Conservation (phyloP, 2,329 filamentous ascomycete species). For the Monosporascus sp. region DNA sequence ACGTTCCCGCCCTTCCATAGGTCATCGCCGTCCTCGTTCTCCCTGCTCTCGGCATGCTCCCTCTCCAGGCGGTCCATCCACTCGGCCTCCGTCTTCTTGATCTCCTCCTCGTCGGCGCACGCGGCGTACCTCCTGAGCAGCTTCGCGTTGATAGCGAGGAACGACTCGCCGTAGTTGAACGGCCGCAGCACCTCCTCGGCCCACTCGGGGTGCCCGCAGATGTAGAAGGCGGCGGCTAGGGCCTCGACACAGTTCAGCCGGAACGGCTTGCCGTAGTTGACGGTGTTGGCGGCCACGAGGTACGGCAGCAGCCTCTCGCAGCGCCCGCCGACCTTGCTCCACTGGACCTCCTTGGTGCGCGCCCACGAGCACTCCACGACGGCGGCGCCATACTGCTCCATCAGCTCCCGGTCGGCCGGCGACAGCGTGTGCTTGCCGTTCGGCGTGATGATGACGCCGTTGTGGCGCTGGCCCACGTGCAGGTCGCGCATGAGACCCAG, state of each 20-base stretch:
- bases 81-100: slow-evolving; percentile 78
- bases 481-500: slow-evolving; percentile 91
- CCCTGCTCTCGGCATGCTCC: slow-evolving; percentile 78
- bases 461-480: slow-evolving; percentile 84
- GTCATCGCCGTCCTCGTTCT: slow-evolving; percentile 61
- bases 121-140: slow-evolving; percentile 80
- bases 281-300: slow-evolving; percentile 90
- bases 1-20: slow-evolving; percentile 89
- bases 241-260: slow-evolving; percentile 94
- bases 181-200: slow-evolving; percentile 75
- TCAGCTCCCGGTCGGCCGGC: slow-evolving; percentile 72
- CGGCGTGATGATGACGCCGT: slow-evolving; percentile 88
- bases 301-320: slow-evolving; percentile 90
- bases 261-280: slow-evolving; percentile 97
- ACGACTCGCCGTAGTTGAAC: slow-evolving; percentile 84
- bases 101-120: slow-evolving; percentile 71
- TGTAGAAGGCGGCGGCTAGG: slow-evolving; percentile 84
- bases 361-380: slow-evolving; percentile 99
- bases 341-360: slow-evolving; percentile 83
- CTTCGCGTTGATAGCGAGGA: slow-evolving; percentile 83
- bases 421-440: slow-evolving; percentile 85
- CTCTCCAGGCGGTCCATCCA: slow-evolving; percentile 89
- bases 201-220: slow-evolving; percentile 90
- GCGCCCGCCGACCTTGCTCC: slow-evolving; percentile 84
- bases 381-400: slow-evolving; percentile 86